Evolutionary conservation across 1,284 basidiomycete genomes (phyloP).

Genomic region (Uromyces viciae-fabae): DNA sequence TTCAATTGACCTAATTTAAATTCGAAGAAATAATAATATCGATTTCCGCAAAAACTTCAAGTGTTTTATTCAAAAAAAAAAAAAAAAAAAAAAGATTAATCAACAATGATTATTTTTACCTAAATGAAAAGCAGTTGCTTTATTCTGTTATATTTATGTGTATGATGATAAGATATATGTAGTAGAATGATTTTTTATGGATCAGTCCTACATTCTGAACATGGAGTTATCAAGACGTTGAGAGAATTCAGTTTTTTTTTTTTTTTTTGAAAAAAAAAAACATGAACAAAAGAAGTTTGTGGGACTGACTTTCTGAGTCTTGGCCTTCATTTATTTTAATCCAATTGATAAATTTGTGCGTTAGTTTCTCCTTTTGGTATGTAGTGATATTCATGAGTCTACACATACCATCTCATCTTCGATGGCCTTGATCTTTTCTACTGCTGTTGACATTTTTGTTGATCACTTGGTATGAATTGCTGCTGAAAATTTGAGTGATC

Average conservation of each 20-base stretch:
- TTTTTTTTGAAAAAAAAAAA: not conserved
- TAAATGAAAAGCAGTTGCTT: constrained; percentile 61
- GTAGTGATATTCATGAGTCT: constrained; percentile 11
- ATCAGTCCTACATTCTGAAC: constrained; percentile 20
- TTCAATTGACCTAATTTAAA: constrained; percentile 50
- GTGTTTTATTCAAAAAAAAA: no score
- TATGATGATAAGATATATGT: no score
- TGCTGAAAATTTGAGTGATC: no score
- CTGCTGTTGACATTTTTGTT: constrained; percentile 62
- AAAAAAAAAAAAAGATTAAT: constrained; percentile 57
- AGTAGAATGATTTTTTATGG: constrained; percentile 45
- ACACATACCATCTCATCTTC: constrained; percentile 84
- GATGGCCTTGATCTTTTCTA: constrained; percentile 91
- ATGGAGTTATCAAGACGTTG: no score
- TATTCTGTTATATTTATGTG: constrained; percentile 64
- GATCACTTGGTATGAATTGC: no score
- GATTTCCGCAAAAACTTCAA: no score
- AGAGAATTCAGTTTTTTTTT: not conserved
- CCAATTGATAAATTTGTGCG: constrained; percentile 40
- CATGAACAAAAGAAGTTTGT: not conserved
- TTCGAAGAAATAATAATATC: constrained; percentile 48
- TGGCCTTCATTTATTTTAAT: constrained; percentile 48
- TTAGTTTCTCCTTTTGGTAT: not conserved
- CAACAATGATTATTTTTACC: not conserved
- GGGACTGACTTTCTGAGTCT: constrained; percentile 42